Conservation (phyloP, 1,139 yeast genomes). For the Entelexis paramagnoliae region DNA sequence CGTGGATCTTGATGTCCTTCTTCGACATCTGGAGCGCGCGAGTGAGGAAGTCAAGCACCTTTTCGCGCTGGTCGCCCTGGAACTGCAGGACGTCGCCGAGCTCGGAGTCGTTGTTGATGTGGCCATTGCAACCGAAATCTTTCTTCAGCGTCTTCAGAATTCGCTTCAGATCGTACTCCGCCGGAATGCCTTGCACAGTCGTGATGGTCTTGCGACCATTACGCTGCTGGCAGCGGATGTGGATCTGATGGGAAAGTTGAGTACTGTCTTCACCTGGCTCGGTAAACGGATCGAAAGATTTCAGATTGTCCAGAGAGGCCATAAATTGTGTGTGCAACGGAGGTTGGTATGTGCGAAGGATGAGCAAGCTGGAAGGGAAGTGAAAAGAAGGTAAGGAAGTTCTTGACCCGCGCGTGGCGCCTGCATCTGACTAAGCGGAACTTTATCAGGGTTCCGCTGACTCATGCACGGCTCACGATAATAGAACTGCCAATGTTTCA, state of each 20-base stretch:
- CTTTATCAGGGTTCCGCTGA: neutral
- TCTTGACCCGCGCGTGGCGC: slow-evolving; percentile 1
- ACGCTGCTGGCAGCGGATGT: slow-evolving; percentile 98
- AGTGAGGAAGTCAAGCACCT: slow-evolving; percentile 88
- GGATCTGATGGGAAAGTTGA: slow-evolving; percentile 90
- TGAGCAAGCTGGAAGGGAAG: neutral
- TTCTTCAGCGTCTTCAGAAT: slow-evolving; percentile 89
- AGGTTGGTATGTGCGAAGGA: neutral
- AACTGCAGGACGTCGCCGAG: slow-evolving; percentile 94
- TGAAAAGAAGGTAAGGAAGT: slow-evolving; percentile 4
- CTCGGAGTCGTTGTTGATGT: slow-evolving; percentile 91
- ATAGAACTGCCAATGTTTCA: too few relatives aligned
- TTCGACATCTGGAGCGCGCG: slow-evolving; percentile 80
- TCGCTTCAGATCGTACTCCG: slow-evolving; percentile 88
- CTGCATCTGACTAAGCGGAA: neutral
- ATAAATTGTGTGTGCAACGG: slow-evolving; percentile 29
- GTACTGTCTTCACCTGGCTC: slow-evolving; percentile 98
- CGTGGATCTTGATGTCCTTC: slow-evolving; percentile 96
- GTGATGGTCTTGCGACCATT: slow-evolving; percentile 98
- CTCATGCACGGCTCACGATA: neutral
- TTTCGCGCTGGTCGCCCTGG: slow-evolving; percentile 98
- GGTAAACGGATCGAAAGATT: slow-evolving; percentile 98
- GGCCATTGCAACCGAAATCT: slow-evolving; percentile 98
- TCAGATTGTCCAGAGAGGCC: slow-evolving; percentile 88
- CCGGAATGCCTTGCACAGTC: slow-evolving; percentile 95